phyloP scores from a whole-genome alignment of 2,329 filamentous ascomycete genomes.

The Curvularia verruculosa region DNA sequence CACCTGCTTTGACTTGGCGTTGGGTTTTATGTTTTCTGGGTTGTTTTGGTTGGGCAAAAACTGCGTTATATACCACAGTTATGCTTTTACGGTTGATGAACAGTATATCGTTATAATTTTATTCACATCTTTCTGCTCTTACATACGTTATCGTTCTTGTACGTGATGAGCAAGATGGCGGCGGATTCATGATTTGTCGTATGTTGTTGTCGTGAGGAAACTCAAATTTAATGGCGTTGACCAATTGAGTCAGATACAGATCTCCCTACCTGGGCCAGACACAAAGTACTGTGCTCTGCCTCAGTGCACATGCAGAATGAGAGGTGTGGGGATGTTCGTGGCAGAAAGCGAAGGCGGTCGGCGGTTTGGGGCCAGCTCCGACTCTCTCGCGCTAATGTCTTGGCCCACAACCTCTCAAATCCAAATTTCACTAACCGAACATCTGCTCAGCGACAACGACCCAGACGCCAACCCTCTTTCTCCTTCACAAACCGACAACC shows the following conservation, averaged over 20 bases:
- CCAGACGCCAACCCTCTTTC: constrained; percentile 31
- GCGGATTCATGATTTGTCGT: too few species aligned
- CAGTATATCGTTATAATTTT: constrained; percentile 7
- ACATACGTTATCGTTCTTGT: neutral
- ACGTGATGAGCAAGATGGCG: too few species aligned
- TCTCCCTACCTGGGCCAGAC: too few species aligned
- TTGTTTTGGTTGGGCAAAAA: constrained; percentile 15
- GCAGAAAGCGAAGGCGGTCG: too few species aligned
- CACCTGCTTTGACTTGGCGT: constrained; percentile 13
- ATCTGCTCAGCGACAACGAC: constrained; percentile 38
- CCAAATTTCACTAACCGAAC: constrained; percentile 14
- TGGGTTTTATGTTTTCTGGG: constrained; percentile 10
- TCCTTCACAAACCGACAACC: constrained; percentile 32
- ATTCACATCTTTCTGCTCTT: neutral
- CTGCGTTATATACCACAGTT: constrained; percentile 36
- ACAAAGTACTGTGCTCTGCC: too few species aligned
- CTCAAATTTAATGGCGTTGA: too few species aligned
- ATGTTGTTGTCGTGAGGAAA: too few species aligned
- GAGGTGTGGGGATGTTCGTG: too few species aligned
- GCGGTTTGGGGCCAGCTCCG: neutral
- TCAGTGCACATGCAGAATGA: too few species aligned
- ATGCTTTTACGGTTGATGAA: constrained; percentile 13
- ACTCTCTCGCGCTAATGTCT: neutral
- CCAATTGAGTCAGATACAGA: too few species aligned
- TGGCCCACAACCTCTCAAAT: neutral